These are phyloP conservation scores for Tillandsia fasciculata DNA, from an alignment of 176 grass and related monocot genomes.

Conservation along the genomic window DNA sequence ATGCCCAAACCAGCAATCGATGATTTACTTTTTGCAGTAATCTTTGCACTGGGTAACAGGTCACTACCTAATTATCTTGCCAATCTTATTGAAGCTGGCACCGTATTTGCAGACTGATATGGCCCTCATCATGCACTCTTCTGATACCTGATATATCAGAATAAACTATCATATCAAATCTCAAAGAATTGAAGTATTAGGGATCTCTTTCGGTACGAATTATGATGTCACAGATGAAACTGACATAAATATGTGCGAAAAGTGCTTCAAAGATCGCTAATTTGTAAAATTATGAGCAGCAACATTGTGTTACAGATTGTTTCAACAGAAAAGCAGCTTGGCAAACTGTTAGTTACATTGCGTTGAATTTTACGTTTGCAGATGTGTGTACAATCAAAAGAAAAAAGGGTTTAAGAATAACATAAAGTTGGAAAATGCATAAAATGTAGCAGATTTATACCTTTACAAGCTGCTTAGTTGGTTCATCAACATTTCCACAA, in stretches of 20 bases:
- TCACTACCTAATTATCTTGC: conserved; percentile 84
- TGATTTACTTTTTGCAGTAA: not conserved
- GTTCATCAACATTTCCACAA: conserved; percentile 90
- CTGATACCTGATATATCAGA: conserved; percentile 59
- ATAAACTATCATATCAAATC: not conserved
- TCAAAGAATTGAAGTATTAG: not conserved
- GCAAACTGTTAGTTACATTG: no score
- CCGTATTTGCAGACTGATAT: conserved; percentile 85
- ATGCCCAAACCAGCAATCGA: no score
- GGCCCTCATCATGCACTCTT: conserved; percentile 78
- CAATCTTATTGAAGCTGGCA: conserved; percentile 78
- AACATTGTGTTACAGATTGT: no score
- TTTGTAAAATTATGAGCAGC: no score
- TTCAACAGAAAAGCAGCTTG: no score
- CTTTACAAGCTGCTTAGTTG: conserved; percentile 74
- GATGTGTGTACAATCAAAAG: no score
- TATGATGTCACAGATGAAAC: not conserved
- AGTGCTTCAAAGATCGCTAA: no score
- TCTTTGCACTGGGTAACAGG: not conserved
- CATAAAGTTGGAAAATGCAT: no score
- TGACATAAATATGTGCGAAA: not conserved
- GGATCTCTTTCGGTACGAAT: not conserved
- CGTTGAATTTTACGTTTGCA: no score
- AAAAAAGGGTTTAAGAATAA: no score
- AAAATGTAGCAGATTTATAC: conserved; percentile 24